Percentiles rank a stretch among this genome's conserved stretches.
Conservation (phyloP, 345 rosid genomes). For the Gossypium ekmanianum region DNA sequence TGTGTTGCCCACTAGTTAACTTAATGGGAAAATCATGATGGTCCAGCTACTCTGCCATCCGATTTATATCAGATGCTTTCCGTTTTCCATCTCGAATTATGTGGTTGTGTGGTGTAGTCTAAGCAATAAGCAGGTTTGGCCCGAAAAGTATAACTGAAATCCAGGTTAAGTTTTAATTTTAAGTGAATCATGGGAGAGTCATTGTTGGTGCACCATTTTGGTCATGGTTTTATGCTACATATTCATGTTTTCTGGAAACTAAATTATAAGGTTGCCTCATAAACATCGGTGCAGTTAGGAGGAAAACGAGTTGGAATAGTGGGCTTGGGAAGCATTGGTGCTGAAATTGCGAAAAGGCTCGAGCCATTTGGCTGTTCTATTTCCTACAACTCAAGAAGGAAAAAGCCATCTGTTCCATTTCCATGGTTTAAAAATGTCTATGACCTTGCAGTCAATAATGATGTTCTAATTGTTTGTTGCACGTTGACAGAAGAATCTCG, state of each 20-base stretch:
- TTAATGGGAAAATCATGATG: not conserved
- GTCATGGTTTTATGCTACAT: not conserved
- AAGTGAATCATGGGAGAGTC: not conserved
- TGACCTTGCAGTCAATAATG: constrained; percentile 31
- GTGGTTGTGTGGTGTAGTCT: not conserved
- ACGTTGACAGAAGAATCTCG: constrained; percentile 31
- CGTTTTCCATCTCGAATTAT: not conserved
- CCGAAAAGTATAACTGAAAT: not conserved
- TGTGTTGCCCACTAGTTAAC: not conserved
- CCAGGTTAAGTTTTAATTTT: not conserved
- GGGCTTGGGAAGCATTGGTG: constrained; percentile 35
- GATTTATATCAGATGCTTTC: not conserved
- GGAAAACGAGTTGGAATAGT: constrained; percentile 37
- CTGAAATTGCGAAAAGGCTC: constrained; percentile 32
- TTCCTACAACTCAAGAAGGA: constrained; percentile 28
- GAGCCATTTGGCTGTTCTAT: constrained; percentile 33
- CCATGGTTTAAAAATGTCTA: constrained; percentile 18
- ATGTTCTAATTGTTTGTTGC: constrained; percentile 34
- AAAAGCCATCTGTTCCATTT: constrained; percentile 27
- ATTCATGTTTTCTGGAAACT: not conserved
- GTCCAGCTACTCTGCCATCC: not conserved
- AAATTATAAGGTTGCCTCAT: not conserved
- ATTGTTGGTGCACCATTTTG: not conserved
- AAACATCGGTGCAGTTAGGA: constrained; percentile 21
- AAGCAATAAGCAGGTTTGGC: not conserved